Percentiles rank a stretch among this genome's conserved stretches.
These are phyloP conservation scores for Aspergillus affinis DNA, from an alignment of 495 filamentous ascomycete species.

Conservation along the genomic window DNA sequence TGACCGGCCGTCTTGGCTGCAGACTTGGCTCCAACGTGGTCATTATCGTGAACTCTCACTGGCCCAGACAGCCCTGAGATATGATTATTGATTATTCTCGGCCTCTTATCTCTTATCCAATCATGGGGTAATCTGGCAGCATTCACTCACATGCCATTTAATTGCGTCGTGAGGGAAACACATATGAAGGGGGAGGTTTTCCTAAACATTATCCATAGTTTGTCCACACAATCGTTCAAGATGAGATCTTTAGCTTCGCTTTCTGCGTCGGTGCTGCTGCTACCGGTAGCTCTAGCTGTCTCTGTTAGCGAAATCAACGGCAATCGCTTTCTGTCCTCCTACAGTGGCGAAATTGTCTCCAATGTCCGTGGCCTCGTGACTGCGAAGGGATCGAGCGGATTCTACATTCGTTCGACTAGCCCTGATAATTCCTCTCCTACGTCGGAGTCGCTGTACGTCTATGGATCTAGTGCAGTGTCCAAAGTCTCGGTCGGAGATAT, in stretches of 20 bases:
- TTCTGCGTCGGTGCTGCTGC: slow-evolving; percentile 4
- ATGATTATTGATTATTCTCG: not conserved
- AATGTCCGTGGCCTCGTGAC: slow-evolving; percentile 59
- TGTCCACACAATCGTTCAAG: not conserved
- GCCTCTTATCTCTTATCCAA: not conserved
- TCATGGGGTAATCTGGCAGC: not conserved
- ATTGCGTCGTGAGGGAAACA: not conserved
- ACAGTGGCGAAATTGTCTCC: slow-evolving; percentile 47
- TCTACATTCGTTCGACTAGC: slow-evolving; percentile 56
- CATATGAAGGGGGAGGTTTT: not conserved
- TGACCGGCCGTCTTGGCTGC: slow-evolving; percentile 8
- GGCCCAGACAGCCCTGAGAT: not conserved
- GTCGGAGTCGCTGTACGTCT: slow-evolving; percentile 59
- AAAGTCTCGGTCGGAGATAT: slow-evolving; percentile 55
- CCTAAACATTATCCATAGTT: not conserved
- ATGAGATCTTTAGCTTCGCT: slow-evolving; percentile 8
- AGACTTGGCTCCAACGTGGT: slow-evolving; percentile 23
- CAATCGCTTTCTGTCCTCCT: slow-evolving; percentile 56
- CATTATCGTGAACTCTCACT: slow-evolving; percentile 5
- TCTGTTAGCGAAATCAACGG: slow-evolving; percentile 64
- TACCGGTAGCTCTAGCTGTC: slow-evolving; percentile 35
- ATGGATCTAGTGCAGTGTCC: slow-evolving; percentile 33
- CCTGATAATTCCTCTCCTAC: slow-evolving; percentile 45
- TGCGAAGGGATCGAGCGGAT: slow-evolving; percentile 55
- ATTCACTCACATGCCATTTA: not conserved